Base-by-base conservation (phyloP, 805 yeast species). In the Diddensiella caesifluorescens region DNA sequence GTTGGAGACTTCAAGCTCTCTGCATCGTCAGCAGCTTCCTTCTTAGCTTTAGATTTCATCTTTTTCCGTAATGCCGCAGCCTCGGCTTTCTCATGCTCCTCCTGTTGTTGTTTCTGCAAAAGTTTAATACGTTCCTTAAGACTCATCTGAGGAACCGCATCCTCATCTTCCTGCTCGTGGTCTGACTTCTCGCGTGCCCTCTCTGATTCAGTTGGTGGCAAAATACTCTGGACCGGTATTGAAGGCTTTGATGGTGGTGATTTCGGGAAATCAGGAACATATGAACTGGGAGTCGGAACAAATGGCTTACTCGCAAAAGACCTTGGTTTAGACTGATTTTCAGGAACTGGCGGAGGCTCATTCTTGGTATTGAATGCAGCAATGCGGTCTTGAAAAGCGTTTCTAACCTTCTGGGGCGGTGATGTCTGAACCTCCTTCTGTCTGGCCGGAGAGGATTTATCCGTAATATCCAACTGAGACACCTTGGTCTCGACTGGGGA, bases 111-210 rank as follows among this genome's bases (percentile, higher is more conserved):
- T 55, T 85, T 76, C 59, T 89, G 95, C 38, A 90, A 68, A 55
- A 85, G 55, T 4, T 87, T 86, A 57, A 90, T 87, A 50, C 97
- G 74, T 53, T 92, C 97, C 57, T 83, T 83, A 53, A 90, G 68
- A 44, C 94, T 81, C 67, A 88, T 63, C 51, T 83, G 79, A 5
- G 95, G 95, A 25, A 72, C 75, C 23, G 72, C 81, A 22, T 69
- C 75, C 44, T 74, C 76, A 18, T 49, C 55, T 16, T 45, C 54
- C 32, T 28, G 38, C 33, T 44, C 42, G 33, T 13, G 37, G 35
- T 38, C 29, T 16, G 57, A 60, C 15, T 55, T 55, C 5, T 46
- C 48, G 5, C 49, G 53, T 25, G 46, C 45, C 31, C 49, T 35
- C 39, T 51, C 55, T 12, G 35, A 32, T 15, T 35, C 38, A 23